Base-by-base conservation (phyloP, 2,329 filamentous ascomycete genomes). In the Talaromyces sp. region DNA sequence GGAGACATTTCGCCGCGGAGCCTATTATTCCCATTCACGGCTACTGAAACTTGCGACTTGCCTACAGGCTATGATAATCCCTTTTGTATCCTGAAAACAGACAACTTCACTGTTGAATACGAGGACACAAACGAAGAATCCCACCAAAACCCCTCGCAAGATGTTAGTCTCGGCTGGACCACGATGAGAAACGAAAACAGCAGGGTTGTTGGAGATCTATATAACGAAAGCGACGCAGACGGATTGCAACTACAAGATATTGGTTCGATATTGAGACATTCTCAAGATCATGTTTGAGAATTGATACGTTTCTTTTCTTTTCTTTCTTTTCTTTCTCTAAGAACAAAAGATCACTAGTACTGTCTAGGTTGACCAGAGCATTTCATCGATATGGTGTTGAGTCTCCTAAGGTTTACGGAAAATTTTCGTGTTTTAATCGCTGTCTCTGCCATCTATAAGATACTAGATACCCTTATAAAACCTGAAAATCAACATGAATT, bases 61-160 rank as follows among this genome's bases (percentile, higher is more conserved):
- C 33, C 54, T 34, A 31, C 52, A 18, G 52, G 62, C 44, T 27
- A 23, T 23, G 23, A 23, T n/a, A n/a, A 40, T 36, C 62, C 18
- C 1, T 53, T 57, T 5, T 59, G 54, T 5, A 64, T 64, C 27
- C 23, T 62, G 42, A 61, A 62, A 40, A 64, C 63, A 8, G 62
- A 30, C 47, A 47, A 64, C 30, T 62, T 60, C 55, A 63, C 44
- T 5, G 55, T 64, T 31, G 60, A 63, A 33, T 64, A 61, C 27
- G 63, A 64, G 44, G 47, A 63, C 12, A 42, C 42, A 9, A 28
- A 54, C 27, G 28, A 51, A 50, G 18, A 14, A 8, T 50, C 40
- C 16, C 55, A 14, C 8, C 40, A 33, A 2, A 44, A 30, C 40
- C 23, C 12, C 33, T 18, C 27, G 23, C 42, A 50, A 2, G 52